phyloP scores from a whole-genome alignment of 2,329 filamentous ascomycete genomes.

The Zasmidium angulare region DNA sequence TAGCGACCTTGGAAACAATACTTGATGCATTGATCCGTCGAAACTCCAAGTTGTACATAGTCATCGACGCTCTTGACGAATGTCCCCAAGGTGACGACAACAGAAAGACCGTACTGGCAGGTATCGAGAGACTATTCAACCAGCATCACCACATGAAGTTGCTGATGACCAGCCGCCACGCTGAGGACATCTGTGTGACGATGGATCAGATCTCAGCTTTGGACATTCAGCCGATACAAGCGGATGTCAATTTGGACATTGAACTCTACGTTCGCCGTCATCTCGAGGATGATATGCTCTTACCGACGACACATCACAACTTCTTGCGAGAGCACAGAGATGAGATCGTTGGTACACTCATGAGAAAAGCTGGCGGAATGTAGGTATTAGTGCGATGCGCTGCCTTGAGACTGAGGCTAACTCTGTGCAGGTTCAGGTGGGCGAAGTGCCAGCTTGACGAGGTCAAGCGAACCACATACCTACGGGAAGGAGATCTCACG shows the following conservation, averaged over 20 bases:
- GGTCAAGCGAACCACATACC: constrained; percentile 15
- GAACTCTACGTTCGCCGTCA: not conserved
- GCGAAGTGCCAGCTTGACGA: constrained; percentile 25
- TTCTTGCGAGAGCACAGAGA: no score
- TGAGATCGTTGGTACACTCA: not conserved
- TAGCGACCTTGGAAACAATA: constrained; percentile 10
- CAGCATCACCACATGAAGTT: not conserved
- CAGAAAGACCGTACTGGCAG: not conserved
- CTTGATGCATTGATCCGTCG: no score
- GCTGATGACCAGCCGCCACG: not conserved
- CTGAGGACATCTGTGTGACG: not conserved
- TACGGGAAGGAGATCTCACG: constrained; percentile 10
- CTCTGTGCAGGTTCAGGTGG: constrained; percentile 25
- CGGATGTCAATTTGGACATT: not conserved
- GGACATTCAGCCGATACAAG: not conserved
- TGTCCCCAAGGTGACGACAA: not conserved
- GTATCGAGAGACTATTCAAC: not conserved
- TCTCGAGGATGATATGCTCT: no score
- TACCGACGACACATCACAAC: no score
- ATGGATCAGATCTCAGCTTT: not conserved
- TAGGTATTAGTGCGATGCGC: not conserved
- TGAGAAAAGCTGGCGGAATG: not conserved
- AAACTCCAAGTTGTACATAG: no score
- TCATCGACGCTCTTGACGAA: not conserved
- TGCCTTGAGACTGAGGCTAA: not conserved